Conservation (phyloP, 1,284 basidiomycete genomes). For the Xerocomus minutiporus region DNA sequence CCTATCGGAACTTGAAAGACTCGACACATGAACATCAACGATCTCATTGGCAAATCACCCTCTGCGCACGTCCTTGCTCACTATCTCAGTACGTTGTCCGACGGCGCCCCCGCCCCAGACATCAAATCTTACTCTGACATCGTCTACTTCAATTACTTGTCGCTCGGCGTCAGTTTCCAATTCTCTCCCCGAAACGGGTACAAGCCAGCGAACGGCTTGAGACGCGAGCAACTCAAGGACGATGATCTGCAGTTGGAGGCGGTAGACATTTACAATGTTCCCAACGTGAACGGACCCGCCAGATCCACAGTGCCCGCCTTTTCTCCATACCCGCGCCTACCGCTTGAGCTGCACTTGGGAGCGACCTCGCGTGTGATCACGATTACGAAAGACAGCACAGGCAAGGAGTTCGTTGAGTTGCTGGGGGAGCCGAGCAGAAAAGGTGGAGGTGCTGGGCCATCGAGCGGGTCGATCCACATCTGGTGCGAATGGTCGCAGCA, state of each 20-base stretch:
- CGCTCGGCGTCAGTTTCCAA: slow-evolving; percentile 74
- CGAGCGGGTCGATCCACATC: slow-evolving; percentile 79
- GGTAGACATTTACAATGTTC: slow-evolving; percentile 77
- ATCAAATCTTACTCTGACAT: slow-evolving; percentile 77
- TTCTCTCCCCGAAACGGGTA: slow-evolving; percentile 60
- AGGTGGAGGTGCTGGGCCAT: slow-evolving; percentile 78
- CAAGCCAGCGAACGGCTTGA: slow-evolving; percentile 47
- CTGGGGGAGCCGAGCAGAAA: slow-evolving; percentile 84
- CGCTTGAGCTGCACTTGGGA: slow-evolving; percentile 43
- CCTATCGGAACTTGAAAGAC: slow-evolving; percentile 25
- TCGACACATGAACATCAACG: slow-evolving; percentile 28
- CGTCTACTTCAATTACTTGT: slow-evolving; percentile 80
- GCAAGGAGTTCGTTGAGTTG: slow-evolving; percentile 67
- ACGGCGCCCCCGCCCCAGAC: slow-evolving; percentile 42
- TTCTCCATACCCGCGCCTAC: slow-evolving; percentile 50
- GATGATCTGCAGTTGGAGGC: slow-evolving; percentile 57
- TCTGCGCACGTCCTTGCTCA: slow-evolving; percentile 41
- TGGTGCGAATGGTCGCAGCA: slow-evolving; percentile 88
- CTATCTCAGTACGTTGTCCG: slow-evolving; percentile 42
- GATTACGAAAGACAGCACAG: slow-evolving; percentile 52
- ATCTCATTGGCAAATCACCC: slow-evolving; percentile 43
- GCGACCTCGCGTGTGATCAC: slow-evolving; percentile 41
- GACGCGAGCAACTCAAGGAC: slow-evolving; percentile 45
- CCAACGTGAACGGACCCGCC: slow-evolving; percentile 31
- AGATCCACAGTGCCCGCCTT: slow-evolving; percentile 45